A percentile compares a stretch with the other conserved stretches of the same genome.
These are phyloP conservation scores for Verruconis gallopava DNA, from an alignment of 2,329 filamentous ascomycete species.

Conservation along the genomic window DNA sequence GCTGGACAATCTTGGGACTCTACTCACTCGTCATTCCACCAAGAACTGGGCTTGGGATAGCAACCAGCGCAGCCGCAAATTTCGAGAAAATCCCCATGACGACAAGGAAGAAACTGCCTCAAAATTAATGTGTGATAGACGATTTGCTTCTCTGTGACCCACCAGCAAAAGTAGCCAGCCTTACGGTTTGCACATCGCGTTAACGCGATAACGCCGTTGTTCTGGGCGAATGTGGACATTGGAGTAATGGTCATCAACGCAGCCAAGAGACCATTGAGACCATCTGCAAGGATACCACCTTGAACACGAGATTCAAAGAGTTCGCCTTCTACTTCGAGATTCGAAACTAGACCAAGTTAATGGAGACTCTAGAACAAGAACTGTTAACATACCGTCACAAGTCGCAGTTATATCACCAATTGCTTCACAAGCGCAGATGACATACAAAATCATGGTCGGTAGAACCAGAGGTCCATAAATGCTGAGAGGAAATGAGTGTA, in stretches of 20 bases:
- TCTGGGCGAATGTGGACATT: constrained; percentile 70
- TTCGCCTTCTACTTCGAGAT: constrained; percentile 56
- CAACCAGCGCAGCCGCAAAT: constrained; percentile 65
- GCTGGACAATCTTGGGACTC: no score
- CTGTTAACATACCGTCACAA: no score
- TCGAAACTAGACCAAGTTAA: no score
- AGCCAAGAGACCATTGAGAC: constrained; percentile 60
- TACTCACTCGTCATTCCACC: constrained; percentile 44
- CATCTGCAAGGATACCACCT: constrained; percentile 66
- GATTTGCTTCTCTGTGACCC: no score
- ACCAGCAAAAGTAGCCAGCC: constrained; percentile 52
- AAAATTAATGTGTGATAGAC: no score
- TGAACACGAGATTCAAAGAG: constrained; percentile 67
- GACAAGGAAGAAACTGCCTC: constrained; percentile 61
- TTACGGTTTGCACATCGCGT: constrained; percentile 71
- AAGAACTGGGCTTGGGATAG: constrained; percentile 48
- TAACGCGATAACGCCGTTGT: constrained; percentile 73
- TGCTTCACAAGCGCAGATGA: constrained; percentile 65
- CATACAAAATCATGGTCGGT: constrained; percentile 48
- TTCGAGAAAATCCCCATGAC: constrained; percentile 75
- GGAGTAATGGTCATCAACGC: constrained; percentile 69
- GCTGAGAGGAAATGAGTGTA: constrained; percentile 59
- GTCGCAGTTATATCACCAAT: constrained; percentile 73
- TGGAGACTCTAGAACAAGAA: no score
- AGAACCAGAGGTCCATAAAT: constrained; percentile 63